Evolutionary conservation across 768 basidiomycete species (phyloP).

Genomic region (Leccinellum luteum): DNA sequence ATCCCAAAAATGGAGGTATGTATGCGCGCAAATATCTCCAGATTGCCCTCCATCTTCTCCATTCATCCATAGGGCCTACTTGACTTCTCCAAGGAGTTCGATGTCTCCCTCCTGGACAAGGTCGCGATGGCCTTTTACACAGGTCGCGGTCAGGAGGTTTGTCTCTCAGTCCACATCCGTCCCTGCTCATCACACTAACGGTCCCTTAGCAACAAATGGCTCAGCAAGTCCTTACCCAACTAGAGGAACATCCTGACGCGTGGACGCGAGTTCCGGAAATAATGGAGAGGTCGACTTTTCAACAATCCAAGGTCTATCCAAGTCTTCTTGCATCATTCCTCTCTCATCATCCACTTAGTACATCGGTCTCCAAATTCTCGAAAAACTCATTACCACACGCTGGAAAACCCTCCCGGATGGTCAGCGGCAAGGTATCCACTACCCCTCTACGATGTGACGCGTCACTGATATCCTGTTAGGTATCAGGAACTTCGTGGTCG

Average conservation of each 20-base stretch:
- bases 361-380: slow-evolving; percentile 94
- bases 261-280: slow-evolving; percentile 98
- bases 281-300: slow-evolving; percentile 77
- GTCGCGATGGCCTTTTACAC: slow-evolving; percentile 92
- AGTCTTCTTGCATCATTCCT: not conserved
- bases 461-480: slow-evolving; percentile 42
- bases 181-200: slow-evolving; percentile 4
- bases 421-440: slow-evolving; percentile 74
- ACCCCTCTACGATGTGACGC: slow-evolving; percentile 1
- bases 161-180: slow-evolving; percentile 21
- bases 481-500: slow-evolving; percentile 95
- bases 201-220: slow-evolving; percentile 83
- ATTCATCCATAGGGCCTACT: slow-evolving; percentile 63
- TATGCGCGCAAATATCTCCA: not conserved
- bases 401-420: slow-evolving; percentile 97
- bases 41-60: slow-evolving; percentile 8
- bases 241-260: slow-evolving; percentile 94
- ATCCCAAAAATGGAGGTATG: slow-evolving; percentile 39
- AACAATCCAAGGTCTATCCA: slow-evolving; percentile 73
- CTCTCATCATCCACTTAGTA: slow-evolving; percentile 53
- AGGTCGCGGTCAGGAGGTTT: slow-evolving; percentile 78
- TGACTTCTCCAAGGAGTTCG: slow-evolving; percentile 92
- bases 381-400: slow-evolving; percentile 89
- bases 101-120: slow-evolving; percentile 89
- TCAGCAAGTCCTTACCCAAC: slow-evolving; percentile 90